These are phyloP conservation scores for Pleurotus tuber-regium DNA, from an alignment of 768 basidiomycete genomes.

Conservation along the genomic window DNA sequence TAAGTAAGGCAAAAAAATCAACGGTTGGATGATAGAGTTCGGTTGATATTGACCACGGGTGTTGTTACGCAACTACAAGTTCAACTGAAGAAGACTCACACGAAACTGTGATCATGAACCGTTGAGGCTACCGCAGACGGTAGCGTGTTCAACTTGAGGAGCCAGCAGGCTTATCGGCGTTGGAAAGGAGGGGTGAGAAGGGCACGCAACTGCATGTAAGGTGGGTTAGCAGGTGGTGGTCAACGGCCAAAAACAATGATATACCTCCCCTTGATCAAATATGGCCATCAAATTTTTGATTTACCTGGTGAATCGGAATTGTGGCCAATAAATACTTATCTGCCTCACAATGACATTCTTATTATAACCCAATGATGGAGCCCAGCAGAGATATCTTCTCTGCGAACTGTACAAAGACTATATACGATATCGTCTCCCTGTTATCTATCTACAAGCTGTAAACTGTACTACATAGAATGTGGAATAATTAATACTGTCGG, in stretches of 20 bases:
- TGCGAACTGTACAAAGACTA: no score
- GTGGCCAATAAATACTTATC: no score
- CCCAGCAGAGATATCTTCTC: no score
- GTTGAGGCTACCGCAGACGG: not conserved
- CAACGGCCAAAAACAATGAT: conserved; percentile 3
- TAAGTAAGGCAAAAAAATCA: conserved; percentile 5
- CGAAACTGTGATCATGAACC: conserved; percentile 4
- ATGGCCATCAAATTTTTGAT: no score
- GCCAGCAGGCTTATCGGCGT: conserved; percentile 7
- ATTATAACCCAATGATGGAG: no score
- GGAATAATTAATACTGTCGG: no score
- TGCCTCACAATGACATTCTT: no score
- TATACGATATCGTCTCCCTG: no score
- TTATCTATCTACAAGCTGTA: no score
- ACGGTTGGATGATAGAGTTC: not conserved
- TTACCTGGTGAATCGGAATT: no score
- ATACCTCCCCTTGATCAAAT: no score
- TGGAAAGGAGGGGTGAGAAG: conserved; percentile 4
- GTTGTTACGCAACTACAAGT: conserved; percentile 8
- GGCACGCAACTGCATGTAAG: conserved; percentile 9
- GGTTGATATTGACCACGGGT: not conserved
- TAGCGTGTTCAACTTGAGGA: not conserved
- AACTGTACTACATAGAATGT: no score
- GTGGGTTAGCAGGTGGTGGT: conserved; percentile 5
- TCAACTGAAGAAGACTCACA: not conserved